Base-by-base conservation (phyloP, 192 early-diverging fungal species). In the Kappamyces sp. region DNA sequence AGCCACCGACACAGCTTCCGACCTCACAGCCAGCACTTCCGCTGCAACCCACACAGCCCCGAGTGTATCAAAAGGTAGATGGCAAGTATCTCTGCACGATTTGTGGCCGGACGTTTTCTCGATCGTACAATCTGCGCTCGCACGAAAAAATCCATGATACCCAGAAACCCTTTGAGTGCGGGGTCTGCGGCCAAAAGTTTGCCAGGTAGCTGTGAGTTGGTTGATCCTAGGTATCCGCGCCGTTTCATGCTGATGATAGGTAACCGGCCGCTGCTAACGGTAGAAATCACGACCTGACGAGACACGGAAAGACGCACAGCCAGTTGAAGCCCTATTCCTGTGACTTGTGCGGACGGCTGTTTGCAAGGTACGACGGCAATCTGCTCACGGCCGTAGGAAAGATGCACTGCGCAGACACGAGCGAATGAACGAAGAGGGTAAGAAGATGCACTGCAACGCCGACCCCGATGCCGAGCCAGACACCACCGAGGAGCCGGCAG, bases 381-480 rank as follows among this genome's bases (percentile, higher is more conserved):
- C 11, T 49, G 22, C 9, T 8, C 5, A 5, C 34, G 9, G 9
- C 4, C 29, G 7, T 5, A 53, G 51, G 14, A 12, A 67, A 65
- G 70, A 72, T 50, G 70, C 70, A 5, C 57, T 72, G 5, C 35
- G 54, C 30, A 47, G 70, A 22, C 70, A 72, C 47, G 54, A 73
- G 49, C 60, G 72, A 49, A 74, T 72, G 55, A 63, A 73, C 43
- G n/a, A 55, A 3, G 70, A 68, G 8, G 70, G 72, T n/a, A 73
- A 69, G 48, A 69, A 61, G 37, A 45, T 51, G 11, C 60, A 67
- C 35, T 71, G 66, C 46, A 46, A 69, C 36, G 40, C 68, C 1
- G 22, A 41, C 36, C 52, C 53, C 5, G 42, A 43, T 22, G 22
- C 22, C 22, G 22, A 22, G 22, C 22, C 22, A 22, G 22, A 22